Conservation (phyloP, 768 basidiomycete species). For the Mycena albidolilacea region DNA sequence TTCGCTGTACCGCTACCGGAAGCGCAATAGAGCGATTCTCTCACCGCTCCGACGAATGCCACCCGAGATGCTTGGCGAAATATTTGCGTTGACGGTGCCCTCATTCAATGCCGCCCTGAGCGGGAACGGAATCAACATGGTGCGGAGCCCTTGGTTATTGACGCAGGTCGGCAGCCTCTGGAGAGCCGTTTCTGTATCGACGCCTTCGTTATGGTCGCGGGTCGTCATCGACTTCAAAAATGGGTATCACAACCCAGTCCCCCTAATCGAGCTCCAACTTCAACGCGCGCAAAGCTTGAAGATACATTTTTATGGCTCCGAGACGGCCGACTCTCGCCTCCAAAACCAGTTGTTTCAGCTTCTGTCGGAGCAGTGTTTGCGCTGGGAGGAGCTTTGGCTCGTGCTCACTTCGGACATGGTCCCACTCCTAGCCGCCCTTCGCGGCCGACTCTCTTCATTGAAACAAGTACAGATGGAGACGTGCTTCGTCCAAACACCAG, state of each 20-base stretch:
- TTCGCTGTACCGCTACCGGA: neutral
- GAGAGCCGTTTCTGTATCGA: neutral
- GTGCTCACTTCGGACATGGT: neutral
- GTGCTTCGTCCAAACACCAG: no score
- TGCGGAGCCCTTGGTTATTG: no score
- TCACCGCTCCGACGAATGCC: slow-evolving; percentile 4
- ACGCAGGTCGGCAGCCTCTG: neutral
- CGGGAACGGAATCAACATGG: no score
- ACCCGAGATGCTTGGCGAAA: no score
- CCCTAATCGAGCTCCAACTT: neutral
- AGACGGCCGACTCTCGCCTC: neutral
- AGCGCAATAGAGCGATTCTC: neutral
- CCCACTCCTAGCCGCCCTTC: neutral
- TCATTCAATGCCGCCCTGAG: no score
- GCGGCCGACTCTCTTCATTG: neutral
- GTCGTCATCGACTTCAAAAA: neutral
- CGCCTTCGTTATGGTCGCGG: neutral
- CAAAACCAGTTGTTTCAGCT: neutral
- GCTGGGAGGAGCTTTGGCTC: neutral
- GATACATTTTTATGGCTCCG: neutral
- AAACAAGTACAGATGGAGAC: neutral
- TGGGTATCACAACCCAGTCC: neutral
- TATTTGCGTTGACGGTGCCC: no score
- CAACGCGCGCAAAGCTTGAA: neutral
- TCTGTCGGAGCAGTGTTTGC: neutral